Conservation (phyloP, 176 grass and related monocot species). For the Poa annua region DNA sequence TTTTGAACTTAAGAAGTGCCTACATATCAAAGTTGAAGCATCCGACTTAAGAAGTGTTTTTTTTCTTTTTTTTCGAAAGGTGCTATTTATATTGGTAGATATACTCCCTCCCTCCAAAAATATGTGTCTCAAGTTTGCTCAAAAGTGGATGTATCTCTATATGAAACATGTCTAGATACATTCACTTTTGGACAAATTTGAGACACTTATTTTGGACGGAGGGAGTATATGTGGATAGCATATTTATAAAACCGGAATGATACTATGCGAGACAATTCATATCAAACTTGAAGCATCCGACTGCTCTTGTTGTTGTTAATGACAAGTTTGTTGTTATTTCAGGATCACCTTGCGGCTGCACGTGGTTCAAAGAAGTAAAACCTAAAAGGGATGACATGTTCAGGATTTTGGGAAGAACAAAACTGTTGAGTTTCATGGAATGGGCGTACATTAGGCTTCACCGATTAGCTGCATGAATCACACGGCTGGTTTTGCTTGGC, state of each 20-base stretch:
- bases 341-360: slow-evolving; percentile 92
- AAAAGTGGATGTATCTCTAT: no score
- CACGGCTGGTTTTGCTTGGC: slow-evolving; percentile 22
- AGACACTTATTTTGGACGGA: no score
- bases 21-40: no score
- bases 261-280: background rate
- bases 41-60: no score
- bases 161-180: no score
- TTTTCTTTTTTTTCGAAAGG: no score
- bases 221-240: slow-evolving; percentile 11
- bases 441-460: background rate
- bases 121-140: no score
- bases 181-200: no score
- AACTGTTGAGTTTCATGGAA: slow-evolving; percentile 5
- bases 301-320: background rate
- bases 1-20: no score
- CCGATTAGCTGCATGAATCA: slow-evolving; percentile 19
- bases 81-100: background rate
- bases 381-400: background rate
- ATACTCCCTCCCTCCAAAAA: no score
- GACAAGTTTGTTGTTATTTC: slow-evolving; percentile 19
- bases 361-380: slow-evolving; percentile 68
- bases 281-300: background rate
- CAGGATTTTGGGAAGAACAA: slow-evolving; percentile 13
- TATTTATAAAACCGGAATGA: background rate